Percentiles rank a stretch among this genome's conserved stretches.
These are phyloP conservation scores for Colletotrichum tanaceti DNA, from an alignment of 2,329 filamentous ascomycete species.

Conservation along the genomic window DNA sequence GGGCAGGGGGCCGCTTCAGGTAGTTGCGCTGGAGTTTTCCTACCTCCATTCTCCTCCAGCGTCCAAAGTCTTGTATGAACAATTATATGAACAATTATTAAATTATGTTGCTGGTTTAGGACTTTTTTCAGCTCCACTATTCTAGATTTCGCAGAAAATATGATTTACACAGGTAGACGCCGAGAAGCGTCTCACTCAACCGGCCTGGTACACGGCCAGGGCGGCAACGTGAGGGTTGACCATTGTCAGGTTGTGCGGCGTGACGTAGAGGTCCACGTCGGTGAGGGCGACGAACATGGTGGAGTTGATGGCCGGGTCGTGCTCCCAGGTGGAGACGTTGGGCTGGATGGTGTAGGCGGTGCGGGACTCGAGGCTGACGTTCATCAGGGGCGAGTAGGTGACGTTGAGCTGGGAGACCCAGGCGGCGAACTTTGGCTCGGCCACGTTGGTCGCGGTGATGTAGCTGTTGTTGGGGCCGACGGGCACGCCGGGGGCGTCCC, in stretches of 20 bases:
- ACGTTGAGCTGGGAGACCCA: conserved; percentile 84
- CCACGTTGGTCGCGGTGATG: conserved; percentile 71
- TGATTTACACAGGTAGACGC: not conserved
- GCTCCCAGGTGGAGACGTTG: conserved; percentile 72
- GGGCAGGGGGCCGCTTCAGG: too few relatives aligned
- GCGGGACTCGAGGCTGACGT: conserved; percentile 59
- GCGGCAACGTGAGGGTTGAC: conserved; percentile 83
- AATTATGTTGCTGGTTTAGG: too few relatives aligned
- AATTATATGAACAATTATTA: too few relatives aligned
- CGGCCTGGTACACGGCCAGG: conserved; percentile 81
- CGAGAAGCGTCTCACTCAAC: conserved; percentile 59
- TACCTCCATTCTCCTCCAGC: too few relatives aligned
- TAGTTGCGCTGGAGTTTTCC: too few relatives aligned
- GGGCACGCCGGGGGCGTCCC: conserved; percentile 75
- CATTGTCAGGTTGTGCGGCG: conserved; percentile 79
- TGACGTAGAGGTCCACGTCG: conserved; percentile 74
- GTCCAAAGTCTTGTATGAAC: too few relatives aligned
- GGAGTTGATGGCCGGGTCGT: conserved; percentile 77
- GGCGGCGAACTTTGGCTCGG: conserved; percentile 72
- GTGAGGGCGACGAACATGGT: conserved; percentile 85
- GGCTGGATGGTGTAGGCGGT: conserved; percentile 79
- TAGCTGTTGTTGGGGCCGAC: conserved; percentile 88
- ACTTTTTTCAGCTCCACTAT: too few relatives aligned
- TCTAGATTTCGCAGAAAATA: not conserved
- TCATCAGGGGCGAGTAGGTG: conserved; percentile 73